Evolutionary conservation across 2,329 filamentous ascomycete genomes (phyloP), one percentile per base, ranked within the genome.

Genomic region (Tolypocladium paradoxum): DNA sequence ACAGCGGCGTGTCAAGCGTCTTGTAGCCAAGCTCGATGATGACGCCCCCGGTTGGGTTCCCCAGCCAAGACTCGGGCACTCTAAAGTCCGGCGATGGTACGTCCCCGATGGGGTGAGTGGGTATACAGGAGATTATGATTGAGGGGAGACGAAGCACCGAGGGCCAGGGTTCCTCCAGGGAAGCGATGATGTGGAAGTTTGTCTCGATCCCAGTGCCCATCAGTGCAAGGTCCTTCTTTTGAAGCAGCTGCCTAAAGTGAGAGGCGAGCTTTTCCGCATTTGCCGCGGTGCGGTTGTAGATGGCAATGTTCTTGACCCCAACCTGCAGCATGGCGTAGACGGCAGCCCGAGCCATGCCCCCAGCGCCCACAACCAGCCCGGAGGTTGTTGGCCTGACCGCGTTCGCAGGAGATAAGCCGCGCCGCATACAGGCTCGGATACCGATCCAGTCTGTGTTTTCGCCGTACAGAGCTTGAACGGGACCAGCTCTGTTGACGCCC

Each of bases 371-470:
- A 24, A 86, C 75, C 16, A 86, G 70, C 0, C 77, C 82, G 2
- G 73, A 78, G 2, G 75, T 77, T 11, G 68, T 73, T 0, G 78
- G 72, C 3, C 81, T 75, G 0, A 85, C 77, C 2, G 79, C 81
- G 56, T 86, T 86, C 4, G 85, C 84, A 0, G 87, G 87, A 0
- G 87, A 90, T 2, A 90, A 72, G 2, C 86, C 86, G 34, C 85
- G 76, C 6, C 83, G 78, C 43, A 91, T 79, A 62, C 85, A 90
- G 3, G 84, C 85, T 51, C 84, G 75, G 43, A 91, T 87, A 6
- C 87, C 87, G 35, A 90, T 85, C 84, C 87, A 91, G 65, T 91
- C 87, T 0, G 87, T 90, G 55, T 91, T 91, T 54, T 90, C 86
- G 1, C 87, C 88, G 57, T 89, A 88, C 0, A 90, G 73, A 0